Evolutionary conservation across 2,329 filamentous ascomycete species (phyloP).

Genomic region (Nothophoma quercina): DNA sequence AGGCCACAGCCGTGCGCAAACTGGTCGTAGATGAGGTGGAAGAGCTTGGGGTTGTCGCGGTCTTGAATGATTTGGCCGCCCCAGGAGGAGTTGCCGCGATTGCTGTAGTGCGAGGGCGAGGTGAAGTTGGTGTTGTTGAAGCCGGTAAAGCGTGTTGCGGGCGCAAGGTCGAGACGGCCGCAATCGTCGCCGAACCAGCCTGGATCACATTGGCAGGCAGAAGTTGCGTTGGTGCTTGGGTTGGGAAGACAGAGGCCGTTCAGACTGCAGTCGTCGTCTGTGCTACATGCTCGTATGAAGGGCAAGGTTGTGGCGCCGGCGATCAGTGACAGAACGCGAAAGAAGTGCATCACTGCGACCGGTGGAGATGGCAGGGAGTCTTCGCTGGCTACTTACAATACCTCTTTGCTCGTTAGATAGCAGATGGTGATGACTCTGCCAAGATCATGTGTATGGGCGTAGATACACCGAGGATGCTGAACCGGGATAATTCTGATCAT

Average conservation of each 20-base stretch:
- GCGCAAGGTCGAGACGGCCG: slow-evolving; percentile 55
- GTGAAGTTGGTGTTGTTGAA: slow-evolving; percentile 55
- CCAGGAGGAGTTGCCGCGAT: slow-evolving; percentile 56
- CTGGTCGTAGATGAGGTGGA: slow-evolving; percentile 58
- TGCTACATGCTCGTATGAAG: slow-evolving; percentile 25
- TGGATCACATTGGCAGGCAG: slow-evolving; percentile 43
- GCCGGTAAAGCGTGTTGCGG: slow-evolving; percentile 51
- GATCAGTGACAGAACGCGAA: neutral
- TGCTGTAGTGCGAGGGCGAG: slow-evolving; percentile 20
- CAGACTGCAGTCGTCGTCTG: slow-evolving; percentile 51
- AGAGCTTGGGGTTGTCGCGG: slow-evolving; percentile 45
- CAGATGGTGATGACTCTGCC: neutral
- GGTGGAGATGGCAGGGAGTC: too few species aligned
- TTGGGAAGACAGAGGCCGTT: slow-evolving; percentile 47
- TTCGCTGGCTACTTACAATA: too few species aligned
- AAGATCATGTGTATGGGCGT: slow-evolving; percentile 4
- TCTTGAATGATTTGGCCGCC: slow-evolving; percentile 58
- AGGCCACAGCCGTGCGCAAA: slow-evolving; percentile 58
- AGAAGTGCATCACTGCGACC: neutral
- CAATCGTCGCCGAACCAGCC: slow-evolving; percentile 58
- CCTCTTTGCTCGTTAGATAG: neutral
- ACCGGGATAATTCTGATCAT: slow-evolving; percentile 4
- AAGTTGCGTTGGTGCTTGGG: neutral
- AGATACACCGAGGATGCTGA: slow-evolving; percentile 7
- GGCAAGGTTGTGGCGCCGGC: neutral